Evolutionary conservation across 2,329 filamentous ascomycete species (phyloP), one percentile per base, ranked within the genome.

Genomic region (Domatiomyces globalis): DNA sequence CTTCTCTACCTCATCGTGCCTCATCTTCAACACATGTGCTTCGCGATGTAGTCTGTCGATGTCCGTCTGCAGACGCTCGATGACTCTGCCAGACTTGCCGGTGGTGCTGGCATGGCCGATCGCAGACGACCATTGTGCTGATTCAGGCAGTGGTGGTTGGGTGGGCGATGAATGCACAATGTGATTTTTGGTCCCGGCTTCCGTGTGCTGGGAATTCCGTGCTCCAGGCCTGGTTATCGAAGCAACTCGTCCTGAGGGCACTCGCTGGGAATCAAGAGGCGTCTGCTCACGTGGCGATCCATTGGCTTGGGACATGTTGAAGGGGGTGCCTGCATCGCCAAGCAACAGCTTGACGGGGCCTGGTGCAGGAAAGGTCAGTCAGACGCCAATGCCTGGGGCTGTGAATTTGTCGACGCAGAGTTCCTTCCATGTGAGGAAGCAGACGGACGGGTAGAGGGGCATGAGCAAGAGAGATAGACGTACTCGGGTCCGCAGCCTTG

Each of bases 71-170:
- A 74, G 61, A 51, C 71, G 70, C 54, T 74, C 71, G 49, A 74
- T 74, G 18, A 74, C 72, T 36, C 72, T 68, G 25, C 72, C 71
- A 2, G 72, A 74, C 60, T 74, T 74, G 42, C 72, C 72, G 18
- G 70, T 68, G 20, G 69, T 67, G 43, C 53, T 55, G 36, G 72
- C 72, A 54, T 73, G 71, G 10, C 72, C 72, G 25, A 74, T 70
- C 1, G 72, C 72, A 1, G 71, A 69, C 9, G 70, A 74, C 72
- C 72, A 74, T 62, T 71, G 68, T 12, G 60, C 59, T 33, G 58
- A 51, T 29, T 65, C 65, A 19, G 62, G 51, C 45, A 63, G 58
- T 46, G 58, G 50, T 17, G 60, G 53, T 39, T 53, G 52, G 17
- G 57, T 56, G 46, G 55, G 56, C 27, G 50, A 57, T 4, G 52